These are phyloP conservation scores for Raphanus hybrid DNA, from an alignment of 441 rosid genomes.

Conservation along the genomic window DNA sequence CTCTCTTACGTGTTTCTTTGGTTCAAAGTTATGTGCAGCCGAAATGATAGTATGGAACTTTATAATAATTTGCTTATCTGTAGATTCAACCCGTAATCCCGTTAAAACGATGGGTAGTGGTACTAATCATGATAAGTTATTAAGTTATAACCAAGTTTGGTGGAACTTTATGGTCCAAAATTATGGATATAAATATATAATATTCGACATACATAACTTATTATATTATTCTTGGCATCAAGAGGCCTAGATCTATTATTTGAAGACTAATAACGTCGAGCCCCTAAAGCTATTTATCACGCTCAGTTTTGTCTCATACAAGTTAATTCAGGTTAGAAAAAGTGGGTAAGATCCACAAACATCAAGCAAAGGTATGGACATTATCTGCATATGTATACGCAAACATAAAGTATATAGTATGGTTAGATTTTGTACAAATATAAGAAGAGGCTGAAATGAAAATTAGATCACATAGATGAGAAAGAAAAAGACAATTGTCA, in stretches of 20 bases:
- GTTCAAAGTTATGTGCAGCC: constrained; percentile 30
- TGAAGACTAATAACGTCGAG: constrained; percentile 24
- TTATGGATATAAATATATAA: background rate
- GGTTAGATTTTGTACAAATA: constrained; percentile 32
- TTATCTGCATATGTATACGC: constrained; percentile 11
- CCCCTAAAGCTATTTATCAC: constrained; percentile 18
- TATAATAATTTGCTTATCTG: constrained; percentile 28
- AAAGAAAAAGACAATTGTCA: constrained; percentile 22
- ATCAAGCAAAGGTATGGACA: constrained; percentile 31
- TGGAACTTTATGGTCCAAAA: constrained; percentile 12
- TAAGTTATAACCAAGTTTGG: constrained; percentile 23
- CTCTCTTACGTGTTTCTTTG: constrained; percentile 25
- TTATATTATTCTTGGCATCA: constrained; percentile 15
- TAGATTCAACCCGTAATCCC: constrained; percentile 35
- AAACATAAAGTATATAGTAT: constrained; percentile 25
- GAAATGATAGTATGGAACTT: constrained; percentile 24
- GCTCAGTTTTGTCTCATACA: constrained; percentile 18
- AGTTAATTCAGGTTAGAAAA: constrained; percentile 7
- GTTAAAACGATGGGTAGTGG: constrained; percentile 19
- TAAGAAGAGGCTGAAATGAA: constrained; percentile 9
- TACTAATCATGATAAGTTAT: constrained; percentile 30
- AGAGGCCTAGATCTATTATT: constrained; percentile 31
- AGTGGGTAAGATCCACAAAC: constrained; percentile 27
- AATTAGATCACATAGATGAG: constrained; percentile 25
- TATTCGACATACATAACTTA: background rate